Percentiles rank a stretch among this genome's conserved stretches.
Evolutionary conservation across 2,329 filamentous ascomycete species (phyloP).

Genomic region (Botrytis fabae): DNA sequence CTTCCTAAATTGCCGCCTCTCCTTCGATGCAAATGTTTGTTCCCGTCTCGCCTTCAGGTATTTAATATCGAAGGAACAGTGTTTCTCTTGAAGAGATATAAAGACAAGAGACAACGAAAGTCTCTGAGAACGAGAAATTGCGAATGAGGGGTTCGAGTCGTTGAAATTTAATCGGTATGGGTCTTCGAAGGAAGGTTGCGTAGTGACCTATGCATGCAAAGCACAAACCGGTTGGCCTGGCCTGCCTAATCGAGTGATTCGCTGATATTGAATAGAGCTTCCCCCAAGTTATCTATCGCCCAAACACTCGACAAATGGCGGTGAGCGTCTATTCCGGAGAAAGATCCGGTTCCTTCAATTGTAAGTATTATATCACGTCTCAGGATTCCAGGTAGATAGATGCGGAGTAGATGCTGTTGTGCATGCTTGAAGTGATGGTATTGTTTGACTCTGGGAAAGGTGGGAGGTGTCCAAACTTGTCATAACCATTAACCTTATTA

Average conservation of each 20-base stretch:
- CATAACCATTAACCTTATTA: neutral
- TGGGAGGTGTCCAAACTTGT: neutral
- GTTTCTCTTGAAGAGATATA: neutral
- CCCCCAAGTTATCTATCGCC: neutral
- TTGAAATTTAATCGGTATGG: neutral
- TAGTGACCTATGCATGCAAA: neutral
- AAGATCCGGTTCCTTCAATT: neutral
- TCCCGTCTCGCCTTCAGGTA: constrained; percentile 14
- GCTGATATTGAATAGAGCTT: neutral
- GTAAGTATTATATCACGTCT: neutral
- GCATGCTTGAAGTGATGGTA: constrained; percentile 5
- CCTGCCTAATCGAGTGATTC: constrained; percentile 6
- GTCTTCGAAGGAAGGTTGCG: neutral
- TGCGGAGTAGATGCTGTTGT: neutral
- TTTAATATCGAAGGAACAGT: neutral
- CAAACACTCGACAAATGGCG: neutral
- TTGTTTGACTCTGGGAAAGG: neutral
- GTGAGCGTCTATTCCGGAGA: neutral
- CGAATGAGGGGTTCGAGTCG: neutral
- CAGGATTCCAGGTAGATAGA: neutral
- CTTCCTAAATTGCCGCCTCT: constrained; percentile 21
- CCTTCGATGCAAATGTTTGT: constrained; percentile 24
- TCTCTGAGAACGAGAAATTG: neutral
- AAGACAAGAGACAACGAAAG: neutral
- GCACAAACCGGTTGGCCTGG: neutral